Evolutionary conservation across 768 basidiomycete species (phyloP).

Genomic region (Leucogyrophana mollusca): DNA sequence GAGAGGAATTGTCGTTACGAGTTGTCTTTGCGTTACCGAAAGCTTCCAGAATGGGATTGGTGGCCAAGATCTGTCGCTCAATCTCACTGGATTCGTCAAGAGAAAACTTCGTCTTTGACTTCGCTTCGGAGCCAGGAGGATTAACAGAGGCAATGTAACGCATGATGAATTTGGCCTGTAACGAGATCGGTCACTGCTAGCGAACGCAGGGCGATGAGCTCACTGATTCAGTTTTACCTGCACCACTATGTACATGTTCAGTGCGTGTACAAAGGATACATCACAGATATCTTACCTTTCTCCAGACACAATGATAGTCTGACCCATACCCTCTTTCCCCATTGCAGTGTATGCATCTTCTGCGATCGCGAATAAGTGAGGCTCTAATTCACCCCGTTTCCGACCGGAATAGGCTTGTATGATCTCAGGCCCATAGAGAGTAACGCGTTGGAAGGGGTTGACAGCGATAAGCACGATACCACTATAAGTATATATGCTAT

Average conservation of each 20-base stretch:
- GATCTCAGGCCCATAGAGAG: slow-evolving; percentile 94
- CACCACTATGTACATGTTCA: slow-evolving; percentile 64
- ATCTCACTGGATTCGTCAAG: slow-evolving; percentile 91
- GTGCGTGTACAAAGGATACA: slow-evolving; percentile 9
- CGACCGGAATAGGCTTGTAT: slow-evolving; percentile 96
- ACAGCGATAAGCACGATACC: slow-evolving; percentile 98
- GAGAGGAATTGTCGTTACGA: slow-evolving; percentile 97
- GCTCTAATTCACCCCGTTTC: slow-evolving; percentile 91
- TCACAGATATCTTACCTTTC: slow-evolving; percentile 66
- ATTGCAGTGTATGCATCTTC: slow-evolving; percentile 99
- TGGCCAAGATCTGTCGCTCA: slow-evolving; percentile 95
- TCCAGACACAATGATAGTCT: slow-evolving; percentile 98
- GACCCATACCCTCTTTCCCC: slow-evolving; percentile 90
- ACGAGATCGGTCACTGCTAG: slow-evolving; percentile 4
- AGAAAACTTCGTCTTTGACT: slow-evolving; percentile 67
- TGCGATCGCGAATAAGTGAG: slow-evolving; percentile 97
- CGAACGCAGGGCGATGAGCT: slow-evolving; percentile 20
- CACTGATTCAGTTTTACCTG: slow-evolving; percentile 98
- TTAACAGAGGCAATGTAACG: slow-evolving; percentile 98
- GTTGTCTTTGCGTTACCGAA: slow-evolving; percentile 99
- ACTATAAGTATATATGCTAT: slow-evolving; percentile 98
- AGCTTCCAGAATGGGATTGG: slow-evolving; percentile 98
- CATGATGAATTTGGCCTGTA: slow-evolving; percentile 96
- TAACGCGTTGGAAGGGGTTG: slow-evolving; percentile 97
- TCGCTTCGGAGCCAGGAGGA: slow-evolving; percentile 62